phyloP scores from a whole-genome alignment of 768 basidiomycete species.

The Xanthoconium purpureum region DNA sequence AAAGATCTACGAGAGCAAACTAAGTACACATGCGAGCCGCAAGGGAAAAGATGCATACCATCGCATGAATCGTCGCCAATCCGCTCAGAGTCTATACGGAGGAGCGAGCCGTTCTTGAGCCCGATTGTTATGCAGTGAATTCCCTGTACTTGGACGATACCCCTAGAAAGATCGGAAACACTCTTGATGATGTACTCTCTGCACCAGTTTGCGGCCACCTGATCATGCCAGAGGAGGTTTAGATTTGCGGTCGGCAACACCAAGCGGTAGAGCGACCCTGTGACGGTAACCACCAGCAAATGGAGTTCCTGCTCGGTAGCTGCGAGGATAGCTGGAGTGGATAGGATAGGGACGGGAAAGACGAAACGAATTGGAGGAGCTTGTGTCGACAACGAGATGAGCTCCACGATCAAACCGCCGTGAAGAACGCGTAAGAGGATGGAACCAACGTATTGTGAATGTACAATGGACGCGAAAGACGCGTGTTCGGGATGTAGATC shows the following conservation, averaged over 20 bases:
- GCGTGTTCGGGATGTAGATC: conserved; percentile 71
- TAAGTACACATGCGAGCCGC: conserved; percentile 7
- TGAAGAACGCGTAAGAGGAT: conserved; percentile 75
- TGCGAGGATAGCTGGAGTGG: conserved; percentile 62
- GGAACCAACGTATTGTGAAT: conserved; percentile 56
- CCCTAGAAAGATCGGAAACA: conserved; percentile 40
- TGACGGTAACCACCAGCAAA: conserved; percentile 62
- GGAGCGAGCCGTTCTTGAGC: conserved; percentile 56
- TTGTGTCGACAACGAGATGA: conserved; percentile 67
- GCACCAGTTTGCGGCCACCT: conserved; percentile 53
- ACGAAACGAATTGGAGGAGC: conserved; percentile 70
- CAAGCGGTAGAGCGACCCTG: conserved; percentile 72
- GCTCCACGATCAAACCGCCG: conserved; percentile 68
- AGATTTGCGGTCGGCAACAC: conserved; percentile 57
- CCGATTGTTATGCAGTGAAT: conserved; percentile 63
- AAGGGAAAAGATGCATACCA: conserved; percentile 43
- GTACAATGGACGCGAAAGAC: conserved; percentile 54
- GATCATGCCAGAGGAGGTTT: conserved; percentile 56
- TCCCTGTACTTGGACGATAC: conserved; percentile 64
- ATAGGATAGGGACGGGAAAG: conserved; percentile 67
- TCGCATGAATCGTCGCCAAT: conserved; percentile 51
- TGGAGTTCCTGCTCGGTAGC: conserved; percentile 51
- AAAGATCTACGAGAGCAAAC: conserved; percentile 50
- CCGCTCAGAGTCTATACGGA: conserved; percentile 67
- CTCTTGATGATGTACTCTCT: conserved; percentile 67